Evolutionary conservation across 768 basidiomycete species (phyloP), one percentile per base, ranked within the genome.

Genomic region (Porpolomopsis calyptriformis): DNA sequence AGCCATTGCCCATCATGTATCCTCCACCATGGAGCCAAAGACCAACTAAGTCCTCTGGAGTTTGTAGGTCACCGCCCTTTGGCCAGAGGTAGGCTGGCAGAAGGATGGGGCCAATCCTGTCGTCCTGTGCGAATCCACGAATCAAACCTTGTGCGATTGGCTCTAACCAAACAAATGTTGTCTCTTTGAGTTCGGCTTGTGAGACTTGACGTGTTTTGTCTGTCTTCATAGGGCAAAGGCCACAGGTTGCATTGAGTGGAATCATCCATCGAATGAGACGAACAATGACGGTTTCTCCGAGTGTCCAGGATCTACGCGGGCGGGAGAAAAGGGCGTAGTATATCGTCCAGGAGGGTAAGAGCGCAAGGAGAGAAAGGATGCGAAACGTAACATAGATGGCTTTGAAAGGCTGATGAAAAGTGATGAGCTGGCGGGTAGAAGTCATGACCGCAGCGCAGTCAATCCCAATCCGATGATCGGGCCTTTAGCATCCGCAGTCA

Each of bases 1-100:
- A 40, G 25, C 46, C 58, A 33, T 58, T 60, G 4, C 58, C 58
- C 58, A 57, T 57, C 50, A 56, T 60, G 50, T 60, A 57, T 19
- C 58, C 58, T 36, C 57, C 58, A 19, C 58, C 58, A 43, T 57
- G 55, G 12, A 59, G 49, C 44, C 55, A 57, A 19, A 57, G 42
- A 25, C 56, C 55, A 35, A 59, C 53, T n/a, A 57, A 38, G 27
- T 50, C 49, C 16, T 51, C 41, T 19, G 44, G 43, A 35, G 23
- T 23, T 18, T 23, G 29, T 40, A 54, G 43, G 10, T 48, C 46
- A 33, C 22, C 43, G 23, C 27, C 46, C 43, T 55, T 57, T 4
- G 56, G 56, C 56, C 56, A 59, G n/a, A 57, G 36, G 35, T 59
- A 59, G 9, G 55, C 58, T 18, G 58, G 55, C 16, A 59, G 52